Evolutionary conservation across 139 green algal genomes (phyloP).

Genomic region (Coccomyxa sp.): DNA sequence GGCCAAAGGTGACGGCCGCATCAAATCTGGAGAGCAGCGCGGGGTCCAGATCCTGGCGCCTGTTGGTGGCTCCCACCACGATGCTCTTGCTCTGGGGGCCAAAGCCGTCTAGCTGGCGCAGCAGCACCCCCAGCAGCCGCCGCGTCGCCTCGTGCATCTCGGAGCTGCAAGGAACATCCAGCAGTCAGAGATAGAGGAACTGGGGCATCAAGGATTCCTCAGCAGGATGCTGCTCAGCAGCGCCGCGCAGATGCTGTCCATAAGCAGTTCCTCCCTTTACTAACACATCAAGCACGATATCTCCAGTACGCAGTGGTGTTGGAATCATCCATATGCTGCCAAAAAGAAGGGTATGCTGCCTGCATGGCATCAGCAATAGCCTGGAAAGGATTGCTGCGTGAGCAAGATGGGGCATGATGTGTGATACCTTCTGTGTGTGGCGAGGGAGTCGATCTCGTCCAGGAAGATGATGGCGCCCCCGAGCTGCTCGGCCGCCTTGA

Average conservation of each 20-base stretch:
- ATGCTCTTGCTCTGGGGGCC: conserved; percentile 45
- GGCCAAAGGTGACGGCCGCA: conserved; percentile 58
- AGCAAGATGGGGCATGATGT: no score
- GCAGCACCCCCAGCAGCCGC: conserved; percentile 81
- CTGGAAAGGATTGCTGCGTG: no score
- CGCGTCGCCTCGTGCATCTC: conserved; percentile 89
- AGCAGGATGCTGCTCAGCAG: no score
- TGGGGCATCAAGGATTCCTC: no score
- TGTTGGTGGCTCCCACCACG: conserved; percentile 89
- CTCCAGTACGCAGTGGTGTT: no score
- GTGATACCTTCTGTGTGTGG: conserved; percentile 23
- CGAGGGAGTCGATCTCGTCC: conserved; percentile 74
- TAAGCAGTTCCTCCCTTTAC: no score
- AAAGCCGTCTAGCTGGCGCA: conserved; percentile 84
- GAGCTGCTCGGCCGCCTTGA: conserved; percentile 37
- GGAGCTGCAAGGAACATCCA: conserved; percentile 10
- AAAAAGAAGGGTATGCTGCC: no score
- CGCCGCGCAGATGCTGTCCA: no score
- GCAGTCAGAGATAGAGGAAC: no score
- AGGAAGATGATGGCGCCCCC: conserved; percentile 76
- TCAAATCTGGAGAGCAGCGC: conserved; percentile 77
- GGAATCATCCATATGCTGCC: no score
- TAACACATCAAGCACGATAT: no score
- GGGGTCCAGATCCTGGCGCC: conserved; percentile 80
- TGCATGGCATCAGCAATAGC: no score